A percentile compares a stretch with the other conserved stretches of the same genome.
Evolutionary conservation across 2,329 filamentous ascomycete species (phyloP).

Genomic region (Aspergillus ustus): DNA sequence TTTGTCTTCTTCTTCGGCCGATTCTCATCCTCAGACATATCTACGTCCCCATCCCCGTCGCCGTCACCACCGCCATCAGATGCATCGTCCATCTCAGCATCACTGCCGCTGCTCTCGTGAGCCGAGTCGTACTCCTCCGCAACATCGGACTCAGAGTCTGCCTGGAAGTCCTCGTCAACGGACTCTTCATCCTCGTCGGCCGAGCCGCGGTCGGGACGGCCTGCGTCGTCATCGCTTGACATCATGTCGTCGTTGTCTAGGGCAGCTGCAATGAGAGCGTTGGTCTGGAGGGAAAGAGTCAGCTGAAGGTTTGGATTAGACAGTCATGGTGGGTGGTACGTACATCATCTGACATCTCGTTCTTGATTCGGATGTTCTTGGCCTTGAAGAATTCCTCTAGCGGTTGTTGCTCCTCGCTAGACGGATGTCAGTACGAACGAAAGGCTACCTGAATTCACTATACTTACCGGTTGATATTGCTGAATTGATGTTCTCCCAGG

Average conservation of each 20-base stretch:
- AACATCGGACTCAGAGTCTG: slow-evolving; percentile 90
- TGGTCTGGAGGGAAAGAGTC: slow-evolving; percentile 47
- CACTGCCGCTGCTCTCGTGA: slow-evolving; percentile 79
- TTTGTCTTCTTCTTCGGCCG: slow-evolving; percentile 70
- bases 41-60: slow-evolving; percentile 31
- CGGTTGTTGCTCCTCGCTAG: slow-evolving; percentile 85
- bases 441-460: neutral
- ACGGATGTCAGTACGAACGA: slow-evolving; percentile 25
- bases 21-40: slow-evolving; percentile 50
- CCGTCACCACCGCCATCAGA: slow-evolving; percentile 46
- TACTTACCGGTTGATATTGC: slow-evolving; percentile 86
- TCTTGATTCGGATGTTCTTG: slow-evolving; percentile 94
- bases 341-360: slow-evolving; percentile 96
- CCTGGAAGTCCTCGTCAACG: slow-evolving; percentile 93
- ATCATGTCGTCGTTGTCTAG: slow-evolving; percentile 80
- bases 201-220: slow-evolving; percentile 77
- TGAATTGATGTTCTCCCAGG: slow-evolving; percentile 91
- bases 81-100: slow-evolving; percentile 62
- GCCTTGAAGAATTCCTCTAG: slow-evolving; percentile 98
- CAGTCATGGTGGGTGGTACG: slow-evolving; percentile 45
- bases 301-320: slow-evolving; percentile 21
- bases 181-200: slow-evolving; percentile 97
- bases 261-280: slow-evolving; percentile 73
- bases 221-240: slow-evolving; percentile 81
- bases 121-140: slow-evolving; percentile 94